Evolutionary conservation across 179 eudicot genomes (phyloP).

Genomic region (Spergularia azorica): DNA sequence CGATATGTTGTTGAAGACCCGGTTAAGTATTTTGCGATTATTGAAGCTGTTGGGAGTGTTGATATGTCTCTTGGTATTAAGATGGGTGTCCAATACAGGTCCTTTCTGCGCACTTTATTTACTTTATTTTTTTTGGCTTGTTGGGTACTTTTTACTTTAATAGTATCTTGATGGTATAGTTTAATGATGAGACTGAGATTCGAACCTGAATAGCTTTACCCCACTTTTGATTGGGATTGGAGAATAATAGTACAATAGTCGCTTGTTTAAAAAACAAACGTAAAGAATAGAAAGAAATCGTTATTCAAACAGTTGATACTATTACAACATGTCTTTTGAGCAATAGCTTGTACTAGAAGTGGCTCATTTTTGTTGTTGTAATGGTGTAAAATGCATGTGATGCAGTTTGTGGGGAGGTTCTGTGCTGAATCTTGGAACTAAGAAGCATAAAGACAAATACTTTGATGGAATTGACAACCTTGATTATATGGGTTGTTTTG

Average conservation of each 20-base stretch:
- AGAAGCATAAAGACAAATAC: constrained; percentile 84
- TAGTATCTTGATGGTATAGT: too few species aligned
- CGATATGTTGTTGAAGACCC: constrained; percentile 68
- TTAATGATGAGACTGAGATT: not conserved
- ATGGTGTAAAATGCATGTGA: not conserved
- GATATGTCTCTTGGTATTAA: constrained; percentile 90
- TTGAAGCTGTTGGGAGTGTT: constrained; percentile 82
- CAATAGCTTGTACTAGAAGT: too few species aligned
- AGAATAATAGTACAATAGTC: too few species aligned
- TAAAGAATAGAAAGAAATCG: too few species aligned
- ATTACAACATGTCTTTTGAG: too few species aligned
- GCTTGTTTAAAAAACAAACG: too few species aligned
- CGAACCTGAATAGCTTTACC: not conserved
- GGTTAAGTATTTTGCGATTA: constrained; percentile 67
- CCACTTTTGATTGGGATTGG: not conserved
- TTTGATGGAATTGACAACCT: constrained; percentile 89
- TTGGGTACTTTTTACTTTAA: not conserved
- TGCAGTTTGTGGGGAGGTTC: constrained; percentile 99
- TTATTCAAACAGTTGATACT: too few species aligned
- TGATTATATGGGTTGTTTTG: constrained; percentile 91
- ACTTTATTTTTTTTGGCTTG: not conserved
- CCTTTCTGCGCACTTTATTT: not conserved
- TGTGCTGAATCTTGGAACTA: constrained; percentile 87
- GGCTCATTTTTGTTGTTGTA: constrained; percentile 16
- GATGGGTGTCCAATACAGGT: constrained; percentile 96